Conservation (phyloP, 176 grass and related monocot species). For the Zizania latifolia region DNA sequence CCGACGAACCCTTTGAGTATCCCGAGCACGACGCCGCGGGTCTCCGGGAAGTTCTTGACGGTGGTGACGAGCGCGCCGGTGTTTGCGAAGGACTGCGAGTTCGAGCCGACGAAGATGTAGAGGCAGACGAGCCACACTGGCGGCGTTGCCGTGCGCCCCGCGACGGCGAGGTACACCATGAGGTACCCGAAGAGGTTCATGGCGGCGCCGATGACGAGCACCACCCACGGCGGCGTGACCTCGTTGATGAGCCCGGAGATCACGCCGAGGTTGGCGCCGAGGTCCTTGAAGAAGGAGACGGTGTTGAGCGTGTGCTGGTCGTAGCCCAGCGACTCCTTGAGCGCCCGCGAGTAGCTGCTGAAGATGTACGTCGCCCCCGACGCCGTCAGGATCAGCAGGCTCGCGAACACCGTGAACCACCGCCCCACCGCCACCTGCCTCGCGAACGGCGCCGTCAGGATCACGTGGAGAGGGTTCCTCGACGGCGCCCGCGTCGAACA, state of each 20-base stretch:
- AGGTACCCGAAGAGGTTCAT: slow-evolving; percentile 76
- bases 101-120: slow-evolving; percentile 57
- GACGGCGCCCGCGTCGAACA: slow-evolving; percentile 31
- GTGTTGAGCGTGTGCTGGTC: slow-evolving; percentile 85
- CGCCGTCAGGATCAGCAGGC: slow-evolving; percentile 63
- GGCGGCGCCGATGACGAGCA: slow-evolving; percentile 56
- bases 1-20: slow-evolving; percentile 79
- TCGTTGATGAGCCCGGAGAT: slow-evolving; percentile 67
- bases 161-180: slow-evolving; percentile 71
- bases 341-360: slow-evolving; percentile 45
- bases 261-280: slow-evolving; percentile 69
- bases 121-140: slow-evolving; percentile 52
- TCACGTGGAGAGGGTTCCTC: not conserved
- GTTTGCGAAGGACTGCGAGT: slow-evolving; percentile 38
- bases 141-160: slow-evolving; percentile 10
- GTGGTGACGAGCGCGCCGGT: slow-evolving; percentile 41
- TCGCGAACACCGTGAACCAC: slow-evolving; percentile 90
- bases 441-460: slow-evolving; percentile 40
- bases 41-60: slow-evolving; percentile 45
- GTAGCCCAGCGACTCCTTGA: slow-evolving; percentile 67
- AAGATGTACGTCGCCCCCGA: slow-evolving; percentile 91
- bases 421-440: slow-evolving; percentile 52
- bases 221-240: slow-evolving; percentile 64
- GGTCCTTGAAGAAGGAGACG: slow-evolving; percentile 78
- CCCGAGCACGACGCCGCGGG: slow-evolving; percentile 64